Evolutionary conservation across 192 early-diverging fungal genomes (phyloP), one percentile per base, ranked within the genome.

Genomic region (Entomortierella lignicola): DNA sequence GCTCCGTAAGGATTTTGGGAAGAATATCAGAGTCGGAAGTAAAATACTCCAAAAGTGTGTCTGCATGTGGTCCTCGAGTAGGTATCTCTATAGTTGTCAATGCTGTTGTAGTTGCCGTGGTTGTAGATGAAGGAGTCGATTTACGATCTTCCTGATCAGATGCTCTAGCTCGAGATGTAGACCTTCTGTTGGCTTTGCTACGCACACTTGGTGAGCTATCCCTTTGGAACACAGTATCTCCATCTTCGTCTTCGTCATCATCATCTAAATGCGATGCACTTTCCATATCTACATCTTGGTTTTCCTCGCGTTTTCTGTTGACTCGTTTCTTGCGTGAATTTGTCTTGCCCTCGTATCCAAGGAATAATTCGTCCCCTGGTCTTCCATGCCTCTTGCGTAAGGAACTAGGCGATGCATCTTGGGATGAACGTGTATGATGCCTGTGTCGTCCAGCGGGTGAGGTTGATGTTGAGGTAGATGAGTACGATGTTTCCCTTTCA

Each of bases 1-100:
- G 85, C 11, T 85, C 53, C 0, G 85, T 69, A 29, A 90, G 63
- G 27, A 92, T 82, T 17, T 86, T 87, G 12, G 90, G 91, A 5
- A 91, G 65, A 13, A 60, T 50, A 7, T 42, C 43, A 10, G 68
- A 66, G 57, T 89, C 91, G 3, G 83, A 58, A 12, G 82, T 57
- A 25, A 85, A 84, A 58, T 79, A 82, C 23, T 72, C 53, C 26
- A 81, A 41, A 8, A 86, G 58, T 25, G 63, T 65, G 13, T 72
- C 56, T 25, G 69, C 71, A 53, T 85, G 66, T 2, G 57, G 65
- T 29, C 68, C 67, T 2, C 59, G 32, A 18, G 44, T 44, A 4
- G 52, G 54, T 0, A 59, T 21, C 32, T 66, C 55, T 15, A 25
- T 31, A 1, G 54, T 60, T 8, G 42, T 44, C 2, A 48, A 50